Percentiles rank a stretch among this genome's conserved stretches.
phyloP scores from a whole-genome alignment of 306 rosid species.

The Crataegus laevigata region DNA sequence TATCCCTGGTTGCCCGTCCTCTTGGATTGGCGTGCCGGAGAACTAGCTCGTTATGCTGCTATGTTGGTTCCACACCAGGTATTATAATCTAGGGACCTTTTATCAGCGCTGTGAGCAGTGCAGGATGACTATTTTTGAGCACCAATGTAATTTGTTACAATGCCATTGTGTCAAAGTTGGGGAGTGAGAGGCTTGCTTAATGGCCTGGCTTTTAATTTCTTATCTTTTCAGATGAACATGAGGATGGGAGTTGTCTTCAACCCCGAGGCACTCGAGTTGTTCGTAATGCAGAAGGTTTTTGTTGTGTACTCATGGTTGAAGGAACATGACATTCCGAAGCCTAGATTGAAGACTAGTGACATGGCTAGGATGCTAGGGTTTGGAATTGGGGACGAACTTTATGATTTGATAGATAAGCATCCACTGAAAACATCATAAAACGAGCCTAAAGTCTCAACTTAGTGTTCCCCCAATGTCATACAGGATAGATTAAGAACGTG shows the following conservation, averaged over 20 bases:
- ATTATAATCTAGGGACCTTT: not conserved
- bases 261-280: constrained; percentile 84
- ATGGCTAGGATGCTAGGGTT: constrained; percentile 99
- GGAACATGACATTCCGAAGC: constrained; percentile 70
- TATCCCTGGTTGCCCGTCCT: constrained; percentile 91
- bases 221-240: constrained; percentile 67
- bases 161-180: not conserved
- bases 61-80: constrained; percentile 99
- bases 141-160: not conserved
- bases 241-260: constrained; percentile 91
- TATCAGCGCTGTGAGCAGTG: not conserved
- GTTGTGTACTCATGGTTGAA: constrained; percentile 80
- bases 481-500: not conserved
- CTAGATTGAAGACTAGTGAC: constrained; percentile 62
- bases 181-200: not conserved
- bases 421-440: constrained; percentile 42
- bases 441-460: not conserved
- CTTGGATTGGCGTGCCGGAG: constrained; percentile 94
- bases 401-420: constrained; percentile 57
- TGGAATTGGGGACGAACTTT: constrained; percentile 76
- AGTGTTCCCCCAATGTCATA: not conserved
- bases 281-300: constrained; percentile 75
- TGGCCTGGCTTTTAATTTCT: not conserved
- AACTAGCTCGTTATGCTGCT: constrained; percentile 87
- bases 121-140: not conserved